phyloP scores from a whole-genome alignment of 495 filamentous ascomycete species.

The Daldinia grandis region DNA sequence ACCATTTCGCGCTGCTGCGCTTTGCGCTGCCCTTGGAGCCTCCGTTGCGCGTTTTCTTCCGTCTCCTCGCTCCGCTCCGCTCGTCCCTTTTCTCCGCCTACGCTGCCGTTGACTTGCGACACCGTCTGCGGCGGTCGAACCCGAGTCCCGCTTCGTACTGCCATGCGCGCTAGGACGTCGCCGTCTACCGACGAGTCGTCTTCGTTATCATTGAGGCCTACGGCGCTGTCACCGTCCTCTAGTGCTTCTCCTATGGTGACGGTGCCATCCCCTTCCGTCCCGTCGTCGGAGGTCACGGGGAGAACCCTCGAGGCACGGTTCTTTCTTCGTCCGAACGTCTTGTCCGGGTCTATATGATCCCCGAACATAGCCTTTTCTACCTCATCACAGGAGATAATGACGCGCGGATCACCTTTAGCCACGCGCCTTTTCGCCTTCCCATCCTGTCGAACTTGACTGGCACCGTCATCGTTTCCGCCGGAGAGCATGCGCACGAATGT shows the following conservation, averaged over 20 bases:
- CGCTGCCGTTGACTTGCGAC: slow-evolving; percentile 53
- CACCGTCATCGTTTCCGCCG: neutral
- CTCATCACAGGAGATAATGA: slow-evolving; percentile 33
- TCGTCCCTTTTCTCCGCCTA: slow-evolving; percentile 55
- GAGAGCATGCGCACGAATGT: slow-evolving; percentile 16
- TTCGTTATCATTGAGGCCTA: slow-evolving; percentile 3
- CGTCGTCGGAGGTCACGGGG: neutral
- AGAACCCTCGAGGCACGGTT: slow-evolving; percentile 44
- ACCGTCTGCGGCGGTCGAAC: slow-evolving; percentile 49
- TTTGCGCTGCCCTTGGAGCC: slow-evolving; percentile 41
- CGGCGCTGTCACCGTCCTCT: slow-evolving; percentile 5
- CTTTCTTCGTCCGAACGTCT: slow-evolving; percentile 46
- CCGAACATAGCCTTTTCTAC: slow-evolving; percentile 50
- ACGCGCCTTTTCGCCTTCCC: slow-evolving; percentile 9
- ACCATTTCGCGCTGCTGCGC: slow-evolving; percentile 54
- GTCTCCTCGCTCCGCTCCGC: slow-evolving; percentile 51
- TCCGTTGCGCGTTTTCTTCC: slow-evolving; percentile 39
- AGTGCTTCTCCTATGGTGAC: neutral
- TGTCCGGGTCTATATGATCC: slow-evolving; percentile 39
- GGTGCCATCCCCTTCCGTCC: neutral
- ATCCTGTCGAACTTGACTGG: neutral
- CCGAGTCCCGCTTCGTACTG: slow-evolving; percentile 34
- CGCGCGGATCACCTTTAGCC: slow-evolving; percentile 28
- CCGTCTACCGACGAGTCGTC: slow-evolving; percentile 8
- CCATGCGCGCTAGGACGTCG: slow-evolving; percentile 19